Evolutionary conservation across 1,284 basidiomycete genomes (phyloP).

Genomic region (Cutaneotrichosporon sp.): DNA sequence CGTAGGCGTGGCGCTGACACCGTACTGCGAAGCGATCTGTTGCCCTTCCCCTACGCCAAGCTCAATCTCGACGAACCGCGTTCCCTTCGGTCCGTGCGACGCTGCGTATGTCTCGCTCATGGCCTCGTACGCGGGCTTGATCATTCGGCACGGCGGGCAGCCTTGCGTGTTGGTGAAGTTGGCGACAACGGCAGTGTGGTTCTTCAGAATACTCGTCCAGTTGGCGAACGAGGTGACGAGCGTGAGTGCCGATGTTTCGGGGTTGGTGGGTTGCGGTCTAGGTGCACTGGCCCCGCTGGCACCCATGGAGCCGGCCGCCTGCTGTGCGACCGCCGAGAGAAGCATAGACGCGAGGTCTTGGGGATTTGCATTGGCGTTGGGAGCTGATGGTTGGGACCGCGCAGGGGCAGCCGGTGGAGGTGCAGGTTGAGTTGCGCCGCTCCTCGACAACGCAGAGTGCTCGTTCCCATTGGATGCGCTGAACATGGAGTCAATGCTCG

Average conservation of each 20-base stretch:
- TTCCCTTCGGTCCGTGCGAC: conserved; percentile 34
- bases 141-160: conserved; percentile 60
- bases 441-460: conserved; percentile 5
- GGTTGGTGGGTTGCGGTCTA: conserved; percentile 18
- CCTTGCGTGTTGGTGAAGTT: conserved; percentile 62
- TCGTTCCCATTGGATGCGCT: conserved; percentile 62
- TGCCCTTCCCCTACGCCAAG: conserved; percentile 62
- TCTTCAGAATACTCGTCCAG: conserved; percentile 53
- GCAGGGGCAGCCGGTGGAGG: conserved; percentile 51
- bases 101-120: conserved; percentile 30
- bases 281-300: conserved; percentile 17
- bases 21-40: conserved; percentile 60
- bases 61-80: conserved; percentile 73
- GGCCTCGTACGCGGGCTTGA: conserved; percentile 60
- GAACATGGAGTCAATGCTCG: conserved; percentile 85
- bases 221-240: conserved; percentile 58
- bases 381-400: no score
- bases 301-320: conserved; percentile 45
- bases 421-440: conserved; percentile 30
- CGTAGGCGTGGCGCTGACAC: conserved; percentile 73
- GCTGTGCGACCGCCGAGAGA: conserved; percentile 60
- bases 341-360: conserved; percentile 55
- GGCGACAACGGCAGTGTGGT: conserved; percentile 57
- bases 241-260: conserved; percentile 59
- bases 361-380: conserved; percentile 1